A percentile compares a stretch with the other conserved stretches of the same genome.
phyloP scores from a whole-genome alignment of 768 basidiomycete genomes.

The Harrya chromipes region DNA sequence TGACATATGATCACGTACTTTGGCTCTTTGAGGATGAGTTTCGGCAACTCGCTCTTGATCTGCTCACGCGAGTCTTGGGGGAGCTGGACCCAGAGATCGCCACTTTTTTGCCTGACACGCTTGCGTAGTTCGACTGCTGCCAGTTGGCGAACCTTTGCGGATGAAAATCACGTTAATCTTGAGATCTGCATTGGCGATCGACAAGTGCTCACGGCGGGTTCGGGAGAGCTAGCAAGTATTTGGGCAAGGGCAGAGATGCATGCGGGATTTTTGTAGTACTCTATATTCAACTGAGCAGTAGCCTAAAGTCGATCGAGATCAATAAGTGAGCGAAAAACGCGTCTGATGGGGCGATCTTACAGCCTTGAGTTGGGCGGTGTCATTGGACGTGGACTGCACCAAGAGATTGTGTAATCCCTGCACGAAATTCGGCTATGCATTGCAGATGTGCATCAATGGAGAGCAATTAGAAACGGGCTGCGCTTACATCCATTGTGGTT shows the following conservation, averaged over 20 bases:
- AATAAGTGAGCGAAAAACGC: conserved; percentile 18
- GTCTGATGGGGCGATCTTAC: conserved; percentile 49
- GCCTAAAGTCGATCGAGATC: conserved; percentile 50
- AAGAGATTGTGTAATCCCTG: conserved; percentile 84
- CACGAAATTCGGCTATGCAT: conserved; percentile 61
- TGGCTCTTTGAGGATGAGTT: conserved; percentile 72
- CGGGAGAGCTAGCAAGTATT: conserved; percentile 83
- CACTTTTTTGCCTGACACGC: conserved; percentile 77
- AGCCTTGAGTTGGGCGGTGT: conserved; percentile 85
- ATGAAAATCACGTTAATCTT: conserved; percentile 4
- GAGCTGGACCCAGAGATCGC: conserved; percentile 77
- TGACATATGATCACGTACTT: conserved; percentile 48
- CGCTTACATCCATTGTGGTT: conserved; percentile 30
- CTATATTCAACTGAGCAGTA: conserved; percentile 84
- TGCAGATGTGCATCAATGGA: conserved; percentile 1
- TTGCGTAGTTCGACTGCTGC: conserved; percentile 97
- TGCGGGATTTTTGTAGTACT: conserved; percentile 87
- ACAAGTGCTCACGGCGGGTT: conserved; percentile 63
- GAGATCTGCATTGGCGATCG: conserved; percentile 7
- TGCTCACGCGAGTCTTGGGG: conserved; percentile 65
- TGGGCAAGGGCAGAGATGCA: conserved; percentile 90
- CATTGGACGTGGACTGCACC: conserved; percentile 73
- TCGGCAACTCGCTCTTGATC: conserved; percentile 82
- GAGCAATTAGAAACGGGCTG: neutral
- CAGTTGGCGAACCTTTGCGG: conserved; percentile 83